Evolutionary conservation across 257 asterid species (phyloP).

Genomic region (Verbascum thapsus): DNA sequence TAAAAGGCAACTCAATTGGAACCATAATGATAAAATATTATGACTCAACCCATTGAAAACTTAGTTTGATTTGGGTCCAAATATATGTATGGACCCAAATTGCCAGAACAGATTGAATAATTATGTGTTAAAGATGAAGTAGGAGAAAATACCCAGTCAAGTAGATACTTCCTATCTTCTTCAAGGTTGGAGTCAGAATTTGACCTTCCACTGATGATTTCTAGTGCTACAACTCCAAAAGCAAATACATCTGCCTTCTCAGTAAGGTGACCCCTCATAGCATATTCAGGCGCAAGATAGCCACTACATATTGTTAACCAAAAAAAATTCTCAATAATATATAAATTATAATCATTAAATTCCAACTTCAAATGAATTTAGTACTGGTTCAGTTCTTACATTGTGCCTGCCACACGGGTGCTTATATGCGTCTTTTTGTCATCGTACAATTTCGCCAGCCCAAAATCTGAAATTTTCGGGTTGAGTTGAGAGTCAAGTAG

Average conservation of each 20-base stretch:
- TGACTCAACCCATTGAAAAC: too few relatives aligned
- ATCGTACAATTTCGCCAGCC: constrained; percentile 60
- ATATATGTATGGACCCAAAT: too few relatives aligned
- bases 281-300: constrained; percentile 73
- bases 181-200: constrained; percentile 54
- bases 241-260: constrained; percentile 64
- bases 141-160: constrained; percentile 54
- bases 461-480: constrained; percentile 61
- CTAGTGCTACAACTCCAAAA: constrained; percentile 66
- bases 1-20: too few relatives aligned
- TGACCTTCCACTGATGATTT: constrained; percentile 59
- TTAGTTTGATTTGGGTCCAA: too few relatives aligned
- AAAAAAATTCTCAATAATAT: not conserved
- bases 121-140: too few relatives aligned
- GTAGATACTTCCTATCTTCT: constrained; percentile 53
- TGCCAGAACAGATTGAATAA: too few relatives aligned
- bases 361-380: not conserved
- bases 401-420: constrained; percentile 80
- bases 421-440: constrained; percentile 72
- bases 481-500: constrained; percentile 51
- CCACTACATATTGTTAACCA: constrained; percentile 48
- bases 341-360: not conserved
- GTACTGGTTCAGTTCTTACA: constrained; percentile 44
- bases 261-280: constrained; percentile 68
- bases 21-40: too few relatives aligned